Conservation (phyloP, 306 rosid species). For the Pyrus betulifolia region DNA sequence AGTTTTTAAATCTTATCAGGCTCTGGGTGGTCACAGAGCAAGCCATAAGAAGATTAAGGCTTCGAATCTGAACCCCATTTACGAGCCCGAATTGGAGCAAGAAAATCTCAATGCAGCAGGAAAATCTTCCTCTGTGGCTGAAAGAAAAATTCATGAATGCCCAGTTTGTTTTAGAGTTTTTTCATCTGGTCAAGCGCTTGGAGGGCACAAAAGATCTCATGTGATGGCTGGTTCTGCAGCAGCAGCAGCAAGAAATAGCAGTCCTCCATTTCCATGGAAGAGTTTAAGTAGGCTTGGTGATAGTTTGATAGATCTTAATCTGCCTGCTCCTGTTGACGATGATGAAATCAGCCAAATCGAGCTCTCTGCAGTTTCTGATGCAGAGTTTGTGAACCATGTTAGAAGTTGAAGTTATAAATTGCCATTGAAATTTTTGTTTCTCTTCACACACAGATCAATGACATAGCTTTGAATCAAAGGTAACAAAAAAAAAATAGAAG, state of each 20-base stretch:
- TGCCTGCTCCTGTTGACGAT: slow-evolving; percentile 77
- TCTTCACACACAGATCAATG: background rate
- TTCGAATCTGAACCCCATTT: background rate
- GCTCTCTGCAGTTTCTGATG: slow-evolving; percentile 75
- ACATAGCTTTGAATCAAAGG: slow-evolving; percentile 24
- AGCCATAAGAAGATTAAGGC: slow-evolving; percentile 79
- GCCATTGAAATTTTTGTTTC: background rate
- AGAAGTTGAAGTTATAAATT: slow-evolving; percentile 12
- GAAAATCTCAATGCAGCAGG: slow-evolving; percentile 7
- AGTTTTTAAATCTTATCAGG: slow-evolving; percentile 80
- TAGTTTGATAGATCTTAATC: slow-evolving; percentile 76
- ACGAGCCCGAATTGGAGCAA: slow-evolving; percentile 12
- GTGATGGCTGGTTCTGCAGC: slow-evolving; percentile 29
- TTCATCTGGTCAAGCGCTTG: slow-evolving; percentile 89
- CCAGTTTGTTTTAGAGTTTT: slow-evolving; percentile 80
- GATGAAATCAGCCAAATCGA: slow-evolving; percentile 59
- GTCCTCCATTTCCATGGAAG: background rate
- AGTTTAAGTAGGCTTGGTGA: slow-evolving; percentile 23
- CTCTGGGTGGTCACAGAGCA: slow-evolving; percentile 90
- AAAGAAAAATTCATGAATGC: slow-evolving; percentile 64
- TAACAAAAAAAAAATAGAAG: slow-evolving; percentile 5
- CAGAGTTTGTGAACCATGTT: slow-evolving; percentile 50
- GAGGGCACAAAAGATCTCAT: slow-evolving; percentile 96
- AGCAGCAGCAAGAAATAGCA: too few species aligned
- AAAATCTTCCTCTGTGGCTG: slow-evolving; percentile 4